phyloP scores from a whole-genome alignment of 2,329 filamentous ascomycete species.

The Aspergillus sp. region DNA sequence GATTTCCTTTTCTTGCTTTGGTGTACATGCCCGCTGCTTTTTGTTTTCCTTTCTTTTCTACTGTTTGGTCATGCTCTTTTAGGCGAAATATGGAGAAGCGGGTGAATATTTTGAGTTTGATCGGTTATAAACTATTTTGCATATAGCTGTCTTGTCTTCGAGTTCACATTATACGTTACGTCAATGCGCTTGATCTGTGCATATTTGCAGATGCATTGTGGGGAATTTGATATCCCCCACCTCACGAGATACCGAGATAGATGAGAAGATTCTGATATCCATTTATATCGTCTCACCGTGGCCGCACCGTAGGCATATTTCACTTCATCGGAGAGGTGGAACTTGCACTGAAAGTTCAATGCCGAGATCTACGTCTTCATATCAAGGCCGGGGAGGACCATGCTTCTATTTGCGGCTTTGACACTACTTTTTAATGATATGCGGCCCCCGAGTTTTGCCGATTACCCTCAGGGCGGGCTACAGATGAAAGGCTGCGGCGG shows the following conservation, averaged over 20 bases:
- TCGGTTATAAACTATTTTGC: background rate
- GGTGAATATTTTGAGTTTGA: background rate
- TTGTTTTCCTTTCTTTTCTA: background rate
- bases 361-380: conserved; percentile 37
- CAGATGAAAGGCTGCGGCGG: background rate
- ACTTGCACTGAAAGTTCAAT: no score
- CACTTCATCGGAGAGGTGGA: no score
- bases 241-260: no score
- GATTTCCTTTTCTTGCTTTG: conserved; percentile 5
- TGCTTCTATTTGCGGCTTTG: conserved; percentile 20
- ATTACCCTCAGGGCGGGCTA: background rate
- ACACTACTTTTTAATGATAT: background rate
- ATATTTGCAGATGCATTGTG: no score
- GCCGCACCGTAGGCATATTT: no score
- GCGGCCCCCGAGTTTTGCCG: background rate
- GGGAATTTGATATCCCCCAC: no score
- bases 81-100: conserved; percentile 5
- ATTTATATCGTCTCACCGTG: no score
- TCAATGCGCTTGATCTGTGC: no score
- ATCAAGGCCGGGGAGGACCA: conserved; percentile 43
- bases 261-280: no score
- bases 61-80: background rate
- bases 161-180: background rate
- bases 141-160: conserved; percentile 1
- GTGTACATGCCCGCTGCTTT: background rate